Conservation (phyloP, 1,139 yeast species). For the Protomyces macrosporus region DNA sequence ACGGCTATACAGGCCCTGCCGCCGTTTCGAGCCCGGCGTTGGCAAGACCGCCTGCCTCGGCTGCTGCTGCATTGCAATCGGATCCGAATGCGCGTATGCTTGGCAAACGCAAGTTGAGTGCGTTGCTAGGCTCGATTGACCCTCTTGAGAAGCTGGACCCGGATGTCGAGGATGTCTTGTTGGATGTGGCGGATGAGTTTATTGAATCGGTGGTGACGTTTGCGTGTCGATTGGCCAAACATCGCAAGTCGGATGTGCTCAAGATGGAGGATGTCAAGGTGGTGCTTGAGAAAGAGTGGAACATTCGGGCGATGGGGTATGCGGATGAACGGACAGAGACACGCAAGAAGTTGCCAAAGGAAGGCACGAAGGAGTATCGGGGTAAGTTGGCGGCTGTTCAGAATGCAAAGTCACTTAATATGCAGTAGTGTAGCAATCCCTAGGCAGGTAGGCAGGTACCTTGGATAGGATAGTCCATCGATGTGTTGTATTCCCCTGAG, state of each 20-base stretch:
- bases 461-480: no score
- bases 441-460: no score
- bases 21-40: slow-evolving; percentile 30
- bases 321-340: slow-evolving; percentile 85
- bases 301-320: slow-evolving; percentile 88
- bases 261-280: slow-evolving; percentile 87
- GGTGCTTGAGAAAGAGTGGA: slow-evolving; percentile 93
- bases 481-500: no score
- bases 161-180: slow-evolving; percentile 46
- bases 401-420: slow-evolving; percentile 34
- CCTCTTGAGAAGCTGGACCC: slow-evolving; percentile 57
- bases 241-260: slow-evolving; percentile 78
- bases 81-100: slow-evolving; percentile 41
- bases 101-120: slow-evolving; percentile 81
- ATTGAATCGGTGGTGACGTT: slow-evolving; percentile 83
- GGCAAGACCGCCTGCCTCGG: slow-evolving; percentile 27
- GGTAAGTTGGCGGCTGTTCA: slow-evolving; percentile 65
- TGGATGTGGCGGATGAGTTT: slow-evolving; percentile 94
- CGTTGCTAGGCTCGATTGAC: slow-evolving; percentile 68
- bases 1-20: slow-evolving; percentile 25
- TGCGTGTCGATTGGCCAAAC: slow-evolving; percentile 92
- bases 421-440: no score
- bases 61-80: slow-evolving; percentile 28
- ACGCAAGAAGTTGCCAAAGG: slow-evolving; percentile 60
- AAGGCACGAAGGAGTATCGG: slow-evolving; percentile 63